Evolutionary conservation across 2,329 filamentous ascomycete species (phyloP), one percentile per base, ranked within the genome.

Genomic region (Cytospora piceae): DNA sequence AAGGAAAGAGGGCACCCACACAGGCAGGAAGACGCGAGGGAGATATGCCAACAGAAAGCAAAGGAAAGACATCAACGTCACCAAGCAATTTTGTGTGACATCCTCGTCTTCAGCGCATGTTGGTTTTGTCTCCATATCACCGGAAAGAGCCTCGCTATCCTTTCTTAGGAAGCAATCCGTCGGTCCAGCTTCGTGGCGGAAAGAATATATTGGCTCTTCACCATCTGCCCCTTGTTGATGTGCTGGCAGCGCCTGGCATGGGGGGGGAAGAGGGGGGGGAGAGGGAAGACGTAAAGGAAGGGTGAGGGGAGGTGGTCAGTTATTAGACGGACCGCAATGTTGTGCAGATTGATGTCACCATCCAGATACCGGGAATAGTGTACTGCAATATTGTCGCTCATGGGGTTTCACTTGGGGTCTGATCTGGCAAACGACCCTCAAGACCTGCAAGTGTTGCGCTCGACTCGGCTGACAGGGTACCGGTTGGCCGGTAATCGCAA

Each of bases 181-280:
- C 46, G 22, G 46, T 12, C 46, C 46, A n/a, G 3, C 9, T 24
- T 24, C 46, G 3, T 4, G 15, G 7, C 12, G 11, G 22, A 1
- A 7, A 12, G 3, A 49, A 24, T 3, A 14, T 14, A 49, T 24
- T 24, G n/a, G 46, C 46, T 49, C 39, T 6, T 49, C n/a, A 14
- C 46, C n/a, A 49, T n/a, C 4, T 29, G 46, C n/a, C 46, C 39
- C 46, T 49, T 49, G n/a, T 49, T 49, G 46, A 49, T 49, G 46
- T 49, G 46, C 46, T 49, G 46, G 46, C 46, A 49, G n/a, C n/a
- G 20, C n/a, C 46, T 24, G 46, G 46, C n/a, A 49, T 49, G 46
- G 46, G 42, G 42, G 9, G n/a, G 7, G 9, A 9, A 5, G n/a
- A 24, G 9, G 7, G 22, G 3, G 46, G n/a, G 11, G 12, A 9